phyloP scores from a whole-genome alignment of 2,329 filamentous ascomycete species.

The Corniculantispora saksenae region DNA sequence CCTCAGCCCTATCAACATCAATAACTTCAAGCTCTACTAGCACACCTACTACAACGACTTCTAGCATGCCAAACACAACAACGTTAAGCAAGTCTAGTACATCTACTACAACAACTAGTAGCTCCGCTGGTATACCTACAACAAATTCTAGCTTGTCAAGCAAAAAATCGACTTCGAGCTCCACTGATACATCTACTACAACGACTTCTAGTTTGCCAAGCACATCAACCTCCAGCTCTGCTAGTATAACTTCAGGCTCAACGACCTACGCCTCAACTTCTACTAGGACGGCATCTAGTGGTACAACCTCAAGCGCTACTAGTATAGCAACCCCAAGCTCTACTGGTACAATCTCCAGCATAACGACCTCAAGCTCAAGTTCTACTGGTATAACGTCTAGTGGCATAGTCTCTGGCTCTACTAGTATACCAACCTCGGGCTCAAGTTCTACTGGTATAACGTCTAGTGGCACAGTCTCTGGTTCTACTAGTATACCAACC shows the following conservation, averaged over 20 bases:
- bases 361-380: too few relatives aligned
- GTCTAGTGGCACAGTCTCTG: too few relatives aligned
- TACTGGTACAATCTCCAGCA: too few relatives aligned
- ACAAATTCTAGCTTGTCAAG: not conserved
- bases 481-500: not conserved
- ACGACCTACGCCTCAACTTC: not conserved
- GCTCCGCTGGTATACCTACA: too few relatives aligned
- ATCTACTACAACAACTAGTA: slow-evolving; percentile 45
- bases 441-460: not conserved
- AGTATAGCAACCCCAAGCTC: not conserved
- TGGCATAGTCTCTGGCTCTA: not conserved
- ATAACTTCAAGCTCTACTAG: slow-evolving; percentile 72
- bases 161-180: not conserved
- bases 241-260: not conserved
- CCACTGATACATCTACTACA: not conserved
- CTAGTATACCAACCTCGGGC: not conserved
- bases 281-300: not conserved
- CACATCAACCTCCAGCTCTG: not conserved
- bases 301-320: not conserved
- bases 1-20: slow-evolving; percentile 20
- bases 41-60: slow-evolving; percentile 45
- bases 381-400: too few relatives aligned
- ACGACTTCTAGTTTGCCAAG: not conserved
- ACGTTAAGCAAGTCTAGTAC: slow-evolving; percentile 83
- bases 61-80: slow-evolving; percentile 42